A percentile compares a stretch with the other conserved stretches of the same genome.
Conservation (phyloP, 768 basidiomycete genomes). For the Tremella fuciformis region DNA sequence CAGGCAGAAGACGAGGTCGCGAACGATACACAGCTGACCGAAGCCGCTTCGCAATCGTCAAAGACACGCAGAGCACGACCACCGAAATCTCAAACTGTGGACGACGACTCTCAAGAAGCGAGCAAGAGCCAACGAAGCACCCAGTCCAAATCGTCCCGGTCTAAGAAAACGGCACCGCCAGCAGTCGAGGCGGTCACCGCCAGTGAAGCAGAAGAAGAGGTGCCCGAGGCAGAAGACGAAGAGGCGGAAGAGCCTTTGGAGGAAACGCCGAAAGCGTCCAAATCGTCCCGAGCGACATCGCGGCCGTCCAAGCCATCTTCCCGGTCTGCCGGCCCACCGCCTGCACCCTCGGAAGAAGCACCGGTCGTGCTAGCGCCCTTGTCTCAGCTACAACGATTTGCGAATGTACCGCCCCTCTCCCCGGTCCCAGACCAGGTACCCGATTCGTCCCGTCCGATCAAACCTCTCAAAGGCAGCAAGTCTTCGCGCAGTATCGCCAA, state of each 20-base stretch:
- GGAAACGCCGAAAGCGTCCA: constrained; percentile 19
- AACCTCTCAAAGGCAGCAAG: background rate
- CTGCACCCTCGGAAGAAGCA: background rate
- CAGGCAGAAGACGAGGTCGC: constrained; percentile 1
- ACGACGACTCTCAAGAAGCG: constrained; percentile 8
- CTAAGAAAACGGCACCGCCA: background rate
- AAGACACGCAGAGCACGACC: background rate
- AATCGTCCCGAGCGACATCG: constrained; percentile 8
- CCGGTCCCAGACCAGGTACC: constrained; percentile 13
- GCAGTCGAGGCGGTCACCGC: background rate
- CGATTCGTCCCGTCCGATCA: constrained; percentile 2
- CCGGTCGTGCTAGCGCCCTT: too few relatives aligned
- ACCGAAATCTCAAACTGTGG: constrained; percentile 9
- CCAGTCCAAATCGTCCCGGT: constrained; percentile 13
- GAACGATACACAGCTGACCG: constrained; percentile 2
- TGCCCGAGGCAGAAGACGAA: constrained; percentile 1
- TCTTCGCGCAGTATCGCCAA: constrained; percentile 1
- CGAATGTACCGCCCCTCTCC: constrained; percentile 38
- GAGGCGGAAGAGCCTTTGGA: constrained; percentile 8
- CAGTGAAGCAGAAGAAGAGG: constrained; percentile 5
- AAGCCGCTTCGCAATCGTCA: background rate
- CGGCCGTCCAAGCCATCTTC: background rate
- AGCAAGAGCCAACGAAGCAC: constrained; percentile 7
- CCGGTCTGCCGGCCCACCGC: background rate
- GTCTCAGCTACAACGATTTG: constrained; percentile 33